Percentiles rank a stretch among this genome's conserved stretches.
Conservation (phyloP, 2,329 filamentous ascomycete species). For the Lecanicillium sp. region DNA sequence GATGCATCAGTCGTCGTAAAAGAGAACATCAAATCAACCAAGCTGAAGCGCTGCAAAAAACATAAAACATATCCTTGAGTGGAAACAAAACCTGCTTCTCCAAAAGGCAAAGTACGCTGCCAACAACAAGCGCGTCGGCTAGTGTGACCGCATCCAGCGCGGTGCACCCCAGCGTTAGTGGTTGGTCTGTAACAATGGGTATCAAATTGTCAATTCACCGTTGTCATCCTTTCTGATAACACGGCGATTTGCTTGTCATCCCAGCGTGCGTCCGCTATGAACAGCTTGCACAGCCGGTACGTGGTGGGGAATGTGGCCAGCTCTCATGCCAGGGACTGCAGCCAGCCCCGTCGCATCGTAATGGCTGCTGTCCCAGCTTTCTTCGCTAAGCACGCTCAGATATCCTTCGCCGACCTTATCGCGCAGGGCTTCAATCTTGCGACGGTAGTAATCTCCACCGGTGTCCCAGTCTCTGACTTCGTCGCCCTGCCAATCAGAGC, state of each 20-base stretch:
- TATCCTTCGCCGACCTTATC: constrained; percentile 83
- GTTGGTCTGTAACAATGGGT: no score
- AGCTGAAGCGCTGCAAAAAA: no score
- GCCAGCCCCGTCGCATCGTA: constrained; percentile 15
- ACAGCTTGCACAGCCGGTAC: constrained; percentile 36
- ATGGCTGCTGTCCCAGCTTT: constrained; percentile 47
- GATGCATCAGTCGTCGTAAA: no score
- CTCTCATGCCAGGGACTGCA: constrained; percentile 19
- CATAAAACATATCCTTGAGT: no score
- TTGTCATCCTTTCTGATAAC: no score
- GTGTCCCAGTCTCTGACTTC: constrained; percentile 53
- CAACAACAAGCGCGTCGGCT: no score
- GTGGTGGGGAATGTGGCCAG: constrained; percentile 23
- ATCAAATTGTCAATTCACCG: no score
- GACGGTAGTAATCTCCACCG: constrained; percentile 71
- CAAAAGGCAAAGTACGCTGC: no score
- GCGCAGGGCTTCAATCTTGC: constrained; percentile 79
- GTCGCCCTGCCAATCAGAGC: constrained; percentile 26
- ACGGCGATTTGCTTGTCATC: constrained; percentile 21
- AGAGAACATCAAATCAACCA: no score
- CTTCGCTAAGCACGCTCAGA: constrained; percentile 77
- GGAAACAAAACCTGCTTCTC: no score
- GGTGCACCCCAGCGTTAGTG: no score
- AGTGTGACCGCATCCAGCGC: no score
- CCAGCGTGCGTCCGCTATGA: constrained; percentile 44